Conservation (phyloP, 2,329 filamentous ascomycete genomes). For the Penicillium sp. region DNA sequence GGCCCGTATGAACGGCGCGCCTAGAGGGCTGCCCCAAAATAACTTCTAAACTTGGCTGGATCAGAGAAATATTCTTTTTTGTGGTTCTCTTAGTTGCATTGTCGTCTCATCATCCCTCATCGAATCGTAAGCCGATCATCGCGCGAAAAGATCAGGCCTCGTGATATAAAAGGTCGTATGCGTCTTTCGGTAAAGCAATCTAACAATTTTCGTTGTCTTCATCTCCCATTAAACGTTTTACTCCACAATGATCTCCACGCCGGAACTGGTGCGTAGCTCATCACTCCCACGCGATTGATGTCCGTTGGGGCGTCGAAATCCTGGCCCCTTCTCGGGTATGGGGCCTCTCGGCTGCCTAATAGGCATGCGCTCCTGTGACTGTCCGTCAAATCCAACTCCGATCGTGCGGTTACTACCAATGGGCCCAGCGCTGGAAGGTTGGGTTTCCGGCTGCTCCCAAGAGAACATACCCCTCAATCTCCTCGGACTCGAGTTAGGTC, state of each 20-base stretch:
- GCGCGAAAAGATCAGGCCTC: conserved; percentile 43
- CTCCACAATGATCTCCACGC: conserved; percentile 68
- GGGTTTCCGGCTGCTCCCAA: conserved; percentile 61
- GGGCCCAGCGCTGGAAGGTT: conserved; percentile 55
- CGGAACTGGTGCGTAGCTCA: conserved; percentile 64
- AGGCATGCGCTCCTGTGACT: conserved; percentile 59
- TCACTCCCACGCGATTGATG: conserved; percentile 67
- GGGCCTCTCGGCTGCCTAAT: conserved; percentile 67
- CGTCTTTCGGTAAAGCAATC: conserved; percentile 47
- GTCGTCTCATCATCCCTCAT: conserved; percentile 55
- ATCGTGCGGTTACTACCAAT: conserved; percentile 69
- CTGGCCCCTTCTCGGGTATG: conserved; percentile 61
- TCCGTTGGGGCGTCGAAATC: conserved; percentile 66
- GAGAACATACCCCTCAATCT: conserved; percentile 65
- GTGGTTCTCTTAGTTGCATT: conserved; percentile 44
- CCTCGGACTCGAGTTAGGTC: conserved; percentile 59
- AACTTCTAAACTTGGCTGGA: conserved; percentile 49
- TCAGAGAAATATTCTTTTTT: conserved; percentile 45
- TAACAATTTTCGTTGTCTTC: conserved; percentile 41
- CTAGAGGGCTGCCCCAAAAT: conserved; percentile 47
- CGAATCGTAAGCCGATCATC: conserved; percentile 52
- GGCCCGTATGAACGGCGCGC: conserved; percentile 38
- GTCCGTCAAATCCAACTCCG: conserved; percentile 62
- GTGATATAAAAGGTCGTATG: conserved; percentile 48
- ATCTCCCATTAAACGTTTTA: conserved; percentile 49